Conservation (phyloP, 176 grass and related monocot species). For the Themeda triandra region DNA sequence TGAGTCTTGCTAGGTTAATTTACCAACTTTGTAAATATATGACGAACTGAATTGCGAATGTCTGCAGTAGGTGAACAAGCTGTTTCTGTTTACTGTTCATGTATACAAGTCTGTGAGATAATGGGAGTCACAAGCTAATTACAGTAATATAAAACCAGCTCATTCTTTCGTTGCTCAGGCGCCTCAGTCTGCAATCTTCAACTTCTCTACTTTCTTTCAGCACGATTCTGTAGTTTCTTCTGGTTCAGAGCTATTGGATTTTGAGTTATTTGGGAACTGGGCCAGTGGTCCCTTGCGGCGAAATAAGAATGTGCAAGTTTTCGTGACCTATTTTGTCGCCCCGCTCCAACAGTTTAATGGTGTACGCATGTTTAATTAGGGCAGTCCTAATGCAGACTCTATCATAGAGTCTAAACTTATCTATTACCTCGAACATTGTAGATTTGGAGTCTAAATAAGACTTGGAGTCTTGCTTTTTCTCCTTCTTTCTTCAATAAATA, state of each 20-base stretch:
- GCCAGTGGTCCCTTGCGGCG: not conserved
- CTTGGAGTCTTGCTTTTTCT: no score
- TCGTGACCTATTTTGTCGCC: not conserved
- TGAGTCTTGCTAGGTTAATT: conserved; percentile 16
- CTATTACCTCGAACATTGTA: no score
- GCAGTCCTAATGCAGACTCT: no score
- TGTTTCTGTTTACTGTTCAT: not conserved
- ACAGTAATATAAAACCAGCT: not conserved
- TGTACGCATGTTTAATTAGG: not conserved
- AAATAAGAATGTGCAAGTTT: not conserved
- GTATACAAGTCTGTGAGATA: conserved; percentile 1
- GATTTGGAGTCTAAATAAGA: no score
- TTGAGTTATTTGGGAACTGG: not conserved
- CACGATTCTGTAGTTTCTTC: not conserved
- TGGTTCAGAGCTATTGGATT: not conserved
- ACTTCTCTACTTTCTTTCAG: not conserved
- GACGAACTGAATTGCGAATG: not conserved
- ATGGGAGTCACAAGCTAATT: not conserved
- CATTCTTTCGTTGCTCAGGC: not conserved
- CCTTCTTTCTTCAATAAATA: no score
- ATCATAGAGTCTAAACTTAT: no score
- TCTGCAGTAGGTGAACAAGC: conserved; percentile 1
- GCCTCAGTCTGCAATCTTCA: not conserved
- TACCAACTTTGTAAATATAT: conserved; percentile 37
- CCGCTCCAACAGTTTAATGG: not conserved